A percentile compares a stretch with the other conserved stretches of the same genome.
phyloP scores from a whole-genome alignment of 139 green algal genomes.

The Pseudopediastrum boryanum region DNA sequence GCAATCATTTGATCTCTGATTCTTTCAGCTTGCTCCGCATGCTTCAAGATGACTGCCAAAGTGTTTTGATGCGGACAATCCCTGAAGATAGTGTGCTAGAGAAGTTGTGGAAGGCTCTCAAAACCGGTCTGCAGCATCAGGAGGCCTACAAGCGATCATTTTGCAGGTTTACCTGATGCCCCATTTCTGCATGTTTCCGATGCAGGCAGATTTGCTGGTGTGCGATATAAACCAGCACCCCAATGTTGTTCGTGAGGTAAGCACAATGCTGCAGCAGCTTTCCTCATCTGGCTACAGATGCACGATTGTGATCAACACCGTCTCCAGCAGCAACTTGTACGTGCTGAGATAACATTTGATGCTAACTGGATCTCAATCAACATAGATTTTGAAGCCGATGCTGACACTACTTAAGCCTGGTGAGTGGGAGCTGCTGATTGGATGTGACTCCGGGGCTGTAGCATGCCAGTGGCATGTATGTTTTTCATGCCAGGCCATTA shows the following conservation, averaged over 20 bases:
- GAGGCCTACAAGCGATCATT: neutral
- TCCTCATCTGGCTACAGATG: neutral
- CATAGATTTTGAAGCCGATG: constrained; percentile 37
- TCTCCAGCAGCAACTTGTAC: neutral
- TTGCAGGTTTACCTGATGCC: neutral
- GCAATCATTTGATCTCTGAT: no score
- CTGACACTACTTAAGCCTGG: constrained; percentile 45
- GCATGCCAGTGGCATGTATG: no score
- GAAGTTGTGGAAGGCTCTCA: no score
- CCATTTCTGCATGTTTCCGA: no score
- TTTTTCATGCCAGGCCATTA: no score
- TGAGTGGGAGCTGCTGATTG: neutral
- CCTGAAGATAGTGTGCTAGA: no score
- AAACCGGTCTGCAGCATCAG: no score
- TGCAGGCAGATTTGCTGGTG: constrained; percentile 34
- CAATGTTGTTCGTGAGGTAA: neutral
- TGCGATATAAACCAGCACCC: constrained; percentile 49
- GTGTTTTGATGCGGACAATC: no score
- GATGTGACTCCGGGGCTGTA: no score
- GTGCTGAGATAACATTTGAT: neutral
- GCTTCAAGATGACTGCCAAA: no score
- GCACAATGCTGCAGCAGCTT: neutral
- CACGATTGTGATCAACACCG: neutral
- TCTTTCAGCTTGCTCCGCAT: no score
- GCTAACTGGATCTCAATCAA: neutral